phyloP scores from a whole-genome alignment of 2,329 filamentous ascomycete genomes.

The Diplodia mutila region DNA sequence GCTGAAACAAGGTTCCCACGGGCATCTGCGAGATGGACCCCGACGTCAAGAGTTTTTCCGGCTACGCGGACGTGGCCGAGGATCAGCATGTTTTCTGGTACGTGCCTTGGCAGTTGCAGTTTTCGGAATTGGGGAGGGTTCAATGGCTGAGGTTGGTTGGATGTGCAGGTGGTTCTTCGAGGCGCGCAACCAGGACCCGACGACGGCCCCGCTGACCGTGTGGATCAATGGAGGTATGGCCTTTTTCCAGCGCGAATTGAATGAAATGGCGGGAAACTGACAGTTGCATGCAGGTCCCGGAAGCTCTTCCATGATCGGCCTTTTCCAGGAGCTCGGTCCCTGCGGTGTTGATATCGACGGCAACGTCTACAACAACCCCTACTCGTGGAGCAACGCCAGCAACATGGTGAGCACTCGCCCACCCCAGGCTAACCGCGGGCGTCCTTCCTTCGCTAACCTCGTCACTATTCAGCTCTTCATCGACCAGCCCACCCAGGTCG shows the following conservation, averaged over 20 bases:
- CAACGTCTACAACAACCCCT: constrained; percentile 61
- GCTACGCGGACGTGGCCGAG: constrained; percentile 58
- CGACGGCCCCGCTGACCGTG: constrained; percentile 60
- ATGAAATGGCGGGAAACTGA: neutral
- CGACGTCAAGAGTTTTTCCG: constrained; percentile 59
- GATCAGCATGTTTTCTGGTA: constrained; percentile 60
- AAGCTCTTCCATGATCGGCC: constrained; percentile 60
- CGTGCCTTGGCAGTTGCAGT: neutral
- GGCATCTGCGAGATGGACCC: constrained; percentile 62
- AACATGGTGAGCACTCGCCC: constrained; percentile 60
- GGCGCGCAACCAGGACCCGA: constrained; percentile 54
- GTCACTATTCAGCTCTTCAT: constrained; percentile 59
- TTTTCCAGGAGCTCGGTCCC: constrained; percentile 57
- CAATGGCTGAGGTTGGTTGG: neutral
- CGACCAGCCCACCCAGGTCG: constrained; percentile 66
- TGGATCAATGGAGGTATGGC: constrained; percentile 53
- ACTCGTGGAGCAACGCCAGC: constrained; percentile 65
- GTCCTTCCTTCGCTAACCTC: neutral
- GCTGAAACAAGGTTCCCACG: constrained; percentile 35
- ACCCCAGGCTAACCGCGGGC: too few species aligned
- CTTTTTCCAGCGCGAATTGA: neutral
- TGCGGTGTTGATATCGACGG: constrained; percentile 54
- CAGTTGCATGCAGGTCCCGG: constrained; percentile 53
- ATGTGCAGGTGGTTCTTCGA: constrained; percentile 55
- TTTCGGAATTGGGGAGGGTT: accelerated